Percentiles rank a stretch among this genome's conserved stretches.
phyloP scores from a whole-genome alignment of 2,329 filamentous ascomycete genomes.

The Hortaea werneckii region DNA sequence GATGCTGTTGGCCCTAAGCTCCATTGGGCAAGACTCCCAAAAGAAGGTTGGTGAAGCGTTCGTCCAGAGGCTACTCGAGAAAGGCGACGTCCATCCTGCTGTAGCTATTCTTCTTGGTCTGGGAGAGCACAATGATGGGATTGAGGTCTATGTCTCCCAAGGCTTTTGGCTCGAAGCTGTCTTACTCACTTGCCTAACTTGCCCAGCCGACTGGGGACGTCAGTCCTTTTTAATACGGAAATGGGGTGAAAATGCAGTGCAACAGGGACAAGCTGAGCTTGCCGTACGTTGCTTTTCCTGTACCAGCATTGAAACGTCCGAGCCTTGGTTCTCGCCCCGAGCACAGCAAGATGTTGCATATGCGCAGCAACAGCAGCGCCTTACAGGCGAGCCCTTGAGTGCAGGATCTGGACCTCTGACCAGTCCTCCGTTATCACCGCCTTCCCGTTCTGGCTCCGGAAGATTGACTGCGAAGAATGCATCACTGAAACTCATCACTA shows the following conservation, averaged over 20 bases:
- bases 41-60: conserved; percentile 87
- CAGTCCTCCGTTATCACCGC: conserved; percentile 66
- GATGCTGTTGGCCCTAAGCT: conserved; percentile 89
- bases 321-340: conserved; percentile 80
- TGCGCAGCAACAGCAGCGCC: conserved; percentile 42
- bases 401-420: conserved; percentile 48
- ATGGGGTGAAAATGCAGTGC: conserved; percentile 89
- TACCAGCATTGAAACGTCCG: conserved; percentile 71
- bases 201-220: conserved; percentile 80
- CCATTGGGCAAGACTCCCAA: conserved; percentile 66
- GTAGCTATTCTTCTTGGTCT: conserved; percentile 88
- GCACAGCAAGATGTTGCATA: conserved; percentile 50
- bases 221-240: conserved; percentile 80
- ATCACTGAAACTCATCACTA: conserved; percentile 82
- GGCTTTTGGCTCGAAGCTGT: conserved; percentile 88
- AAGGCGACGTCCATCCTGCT: conserved; percentile 81
- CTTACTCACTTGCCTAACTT: conserved; percentile 72
- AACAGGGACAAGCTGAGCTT: conserved; percentile 79
- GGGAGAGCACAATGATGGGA: conserved; percentile 85
- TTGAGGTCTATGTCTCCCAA: conserved; percentile 91
- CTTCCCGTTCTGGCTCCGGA: conserved; percentile 42
- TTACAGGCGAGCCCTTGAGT: conserved; percentile 23
- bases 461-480: conserved; percentile 64
- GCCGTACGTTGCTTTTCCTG: conserved; percentile 91
- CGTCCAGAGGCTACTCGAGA: conserved; percentile 79